Evolutionary conservation across 2,329 filamentous ascomycete species (phyloP), one percentile per base, ranked within the genome.

Genomic region (Penicillium psychrosexuale): DNA sequence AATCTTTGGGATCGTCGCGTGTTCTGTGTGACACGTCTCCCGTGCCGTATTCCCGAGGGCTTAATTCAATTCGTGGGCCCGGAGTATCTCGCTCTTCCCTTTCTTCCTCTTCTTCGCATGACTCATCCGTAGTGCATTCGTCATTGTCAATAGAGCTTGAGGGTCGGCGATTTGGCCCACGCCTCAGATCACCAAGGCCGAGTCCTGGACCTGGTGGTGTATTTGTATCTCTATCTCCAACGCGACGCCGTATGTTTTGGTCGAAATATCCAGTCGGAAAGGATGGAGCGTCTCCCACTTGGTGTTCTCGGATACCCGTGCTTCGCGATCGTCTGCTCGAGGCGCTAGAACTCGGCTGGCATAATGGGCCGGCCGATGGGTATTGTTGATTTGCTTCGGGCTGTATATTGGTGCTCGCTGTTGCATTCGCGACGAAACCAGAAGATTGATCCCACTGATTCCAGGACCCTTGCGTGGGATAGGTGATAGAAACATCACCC

Each of bases 401-500:
- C 19, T 60, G 42, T n/a, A 28, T 27, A 34, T 34, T 46, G 8
- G 47, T 27, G 8, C 17, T 47, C 39, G 47, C 34, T 19, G 58
- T 36, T 27, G 54, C 27, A 51, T 61, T 60, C 43, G 56, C 27
- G 7, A 51, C 58, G 36, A 59, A 57, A 30, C 45, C 54, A 13
- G 68, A 56, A 8, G 60, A 51, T 40, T 72, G 68, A 44, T 69
- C 68, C 63, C 69, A 71, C 58, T 74, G 68, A 48, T 68, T 76
- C 74, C 74, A 76, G n/a, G 73, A 75, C 24, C 74, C 73, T 37
- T 69, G 63, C 37, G 65, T 74, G 22, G 74, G 74, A 61, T 70
- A 70, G 24, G 69, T 72, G 58, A 76, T 76, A 15, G 70, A 61
- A 36, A 66, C 61, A 60, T 76, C 74, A 4, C 74, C 74, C 69